phyloP scores from a whole-genome alignment of 306 rosid genomes.

The Morella rubra region DNA sequence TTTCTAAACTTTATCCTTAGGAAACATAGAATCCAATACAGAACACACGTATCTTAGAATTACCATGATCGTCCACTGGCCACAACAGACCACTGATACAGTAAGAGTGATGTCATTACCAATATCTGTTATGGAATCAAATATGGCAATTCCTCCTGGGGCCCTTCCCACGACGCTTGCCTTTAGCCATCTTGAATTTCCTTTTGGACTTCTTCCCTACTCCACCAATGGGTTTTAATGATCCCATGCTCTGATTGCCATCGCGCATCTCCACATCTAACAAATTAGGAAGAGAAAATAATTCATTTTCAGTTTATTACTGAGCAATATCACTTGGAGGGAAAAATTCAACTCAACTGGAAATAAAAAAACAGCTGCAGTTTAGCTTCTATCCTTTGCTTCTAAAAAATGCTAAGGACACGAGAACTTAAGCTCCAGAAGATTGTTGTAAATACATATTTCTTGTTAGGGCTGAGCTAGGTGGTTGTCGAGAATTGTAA shows the following conservation, averaged over 20 bases:
- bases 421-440: too few relatives aligned
- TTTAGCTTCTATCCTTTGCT: too few relatives aligned
- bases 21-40: neutral
- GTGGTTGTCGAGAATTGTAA: too few relatives aligned
- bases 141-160: conserved; percentile 56
- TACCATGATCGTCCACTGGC: neutral
- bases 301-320: too few relatives aligned
- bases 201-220: conserved; percentile 66
- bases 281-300: neutral
- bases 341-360: too few relatives aligned
- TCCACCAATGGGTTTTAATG: conserved; percentile 66
- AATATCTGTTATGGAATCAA: conserved; percentile 29
- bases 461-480: too few relatives aligned
- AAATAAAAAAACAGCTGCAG: too few relatives aligned
- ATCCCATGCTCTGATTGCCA: conserved; percentile 36
- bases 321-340: too few relatives aligned
- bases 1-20: neutral
- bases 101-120: conserved; percentile 23
- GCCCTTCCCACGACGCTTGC: conserved; percentile 67
- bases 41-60: neutral
- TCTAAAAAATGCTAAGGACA: too few relatives aligned
- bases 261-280: conserved; percentile 75
- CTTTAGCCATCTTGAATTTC: conserved; percentile 76
- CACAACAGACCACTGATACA: neutral
- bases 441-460: too few relatives aligned